A percentile compares a stretch with the other conserved stretches of the same genome.
phyloP scores from a whole-genome alignment of 441 rosid species.

The Aquilaria agallochum region DNA sequence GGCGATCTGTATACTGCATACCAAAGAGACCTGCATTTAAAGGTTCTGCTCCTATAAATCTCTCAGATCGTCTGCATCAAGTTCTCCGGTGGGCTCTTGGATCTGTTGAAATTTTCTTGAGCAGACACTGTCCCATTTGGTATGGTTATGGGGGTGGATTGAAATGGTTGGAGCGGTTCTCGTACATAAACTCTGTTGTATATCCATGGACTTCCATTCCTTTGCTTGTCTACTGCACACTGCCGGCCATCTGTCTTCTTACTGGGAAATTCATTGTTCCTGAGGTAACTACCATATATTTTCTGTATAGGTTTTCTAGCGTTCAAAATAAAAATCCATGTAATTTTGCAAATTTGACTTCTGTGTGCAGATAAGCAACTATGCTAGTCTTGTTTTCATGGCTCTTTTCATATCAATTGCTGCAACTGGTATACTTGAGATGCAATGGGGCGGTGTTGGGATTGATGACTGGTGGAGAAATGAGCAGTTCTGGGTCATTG shows the following conservation, averaged over 20 bases:
- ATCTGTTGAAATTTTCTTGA: conserved; percentile 74
- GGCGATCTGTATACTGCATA: conserved; percentile 73
- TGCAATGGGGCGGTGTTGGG: conserved; percentile 75
- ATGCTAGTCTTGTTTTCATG: conserved; percentile 57
- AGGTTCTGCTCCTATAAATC: conserved; percentile 82
- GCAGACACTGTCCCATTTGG: conserved; percentile 80
- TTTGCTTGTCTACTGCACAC: conserved; percentile 62
- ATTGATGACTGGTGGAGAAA: conserved; percentile 82
- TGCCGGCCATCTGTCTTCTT: conserved; percentile 72
- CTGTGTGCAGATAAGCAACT: conserved; percentile 56
- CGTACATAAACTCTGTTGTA: conserved; percentile 65
- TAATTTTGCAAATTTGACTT: not conserved
- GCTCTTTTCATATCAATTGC: conserved; percentile 59
- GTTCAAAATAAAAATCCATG: not conserved
- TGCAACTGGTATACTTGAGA: conserved; percentile 63
- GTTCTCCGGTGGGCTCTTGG: conserved; percentile 87
- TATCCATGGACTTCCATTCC: conserved; percentile 83
- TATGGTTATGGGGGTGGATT: conserved; percentile 75
- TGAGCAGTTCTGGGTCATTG: conserved; percentile 83
- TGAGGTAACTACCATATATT: conserved; percentile 36
- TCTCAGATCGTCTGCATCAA: conserved; percentile 75
- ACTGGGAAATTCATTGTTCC: conserved; percentile 78
- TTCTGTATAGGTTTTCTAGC: not conserved
- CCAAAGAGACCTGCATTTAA: conserved; percentile 68
- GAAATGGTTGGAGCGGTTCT: conserved; percentile 61